Conservation (phyloP, 1,139 yeast genomes). For the Lodderomyces pseudojiufengensis region DNA sequence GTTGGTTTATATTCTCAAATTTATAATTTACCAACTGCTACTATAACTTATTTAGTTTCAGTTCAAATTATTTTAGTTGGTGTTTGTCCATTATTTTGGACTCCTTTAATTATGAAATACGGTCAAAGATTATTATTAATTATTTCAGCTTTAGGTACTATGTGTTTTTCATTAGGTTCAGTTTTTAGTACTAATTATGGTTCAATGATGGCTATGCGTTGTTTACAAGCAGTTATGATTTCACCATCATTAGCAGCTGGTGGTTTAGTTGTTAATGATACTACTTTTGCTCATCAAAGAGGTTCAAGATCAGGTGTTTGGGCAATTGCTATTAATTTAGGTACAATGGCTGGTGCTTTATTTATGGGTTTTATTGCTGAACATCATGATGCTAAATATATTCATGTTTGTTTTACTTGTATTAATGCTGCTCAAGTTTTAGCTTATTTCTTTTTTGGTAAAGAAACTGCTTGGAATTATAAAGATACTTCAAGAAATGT, state of each 20-base stretch:
- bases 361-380: constrained; percentile 21
- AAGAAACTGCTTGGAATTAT: constrained; percentile 16
- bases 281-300: constrained; percentile 20
- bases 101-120: constrained; percentile 19
- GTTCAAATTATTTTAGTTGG: constrained; percentile 19
- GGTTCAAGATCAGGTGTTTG: constrained; percentile 21
- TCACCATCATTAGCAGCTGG: constrained; percentile 21
- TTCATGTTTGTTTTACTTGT: constrained; percentile 16
- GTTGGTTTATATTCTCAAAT: constrained; percentile 15
- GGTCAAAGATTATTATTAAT: constrained; percentile 17
- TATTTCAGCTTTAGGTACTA: constrained; percentile 15
- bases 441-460: constrained; percentile 17
- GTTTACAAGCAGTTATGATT: constrained; percentile 18
- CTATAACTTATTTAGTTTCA: constrained; percentile 16
- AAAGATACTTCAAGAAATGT: constrained; percentile 12
- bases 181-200: constrained; percentile 15
- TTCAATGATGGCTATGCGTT: constrained; percentile 17
- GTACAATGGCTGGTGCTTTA: constrained; percentile 20
- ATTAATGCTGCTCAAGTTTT: constrained; percentile 17
- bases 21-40: constrained; percentile 14
- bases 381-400: constrained; percentile 13
- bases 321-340: constrained; percentile 19
- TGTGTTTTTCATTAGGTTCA: constrained; percentile 18
- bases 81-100: constrained; percentile 19
- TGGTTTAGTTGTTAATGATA: constrained; percentile 17